A percentile compares a stretch with the other conserved stretches of the same genome.
Conservation (phyloP, 2,329 filamentous ascomycete species). For the Pyrenophora graminea region DNA sequence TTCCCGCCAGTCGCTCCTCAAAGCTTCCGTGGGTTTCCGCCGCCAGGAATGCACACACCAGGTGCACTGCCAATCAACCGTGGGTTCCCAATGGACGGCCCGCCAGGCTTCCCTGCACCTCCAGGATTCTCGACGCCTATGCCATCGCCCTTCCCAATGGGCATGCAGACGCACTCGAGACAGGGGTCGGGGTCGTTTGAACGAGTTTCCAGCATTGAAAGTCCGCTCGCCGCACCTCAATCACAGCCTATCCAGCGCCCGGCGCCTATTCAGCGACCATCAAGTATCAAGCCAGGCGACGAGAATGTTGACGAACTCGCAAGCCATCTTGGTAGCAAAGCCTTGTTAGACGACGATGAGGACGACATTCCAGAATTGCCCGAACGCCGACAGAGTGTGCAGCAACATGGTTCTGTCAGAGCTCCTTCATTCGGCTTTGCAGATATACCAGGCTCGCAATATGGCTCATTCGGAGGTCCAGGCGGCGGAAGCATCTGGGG, state of each 20-base stretch:
- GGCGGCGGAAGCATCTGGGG: slow-evolving; percentile 47
- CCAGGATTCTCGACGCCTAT: slow-evolving; percentile 45
- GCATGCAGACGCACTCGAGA: slow-evolving; percentile 67
- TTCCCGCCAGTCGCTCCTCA: slow-evolving; percentile 59
- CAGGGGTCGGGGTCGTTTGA: slow-evolving; percentile 71
- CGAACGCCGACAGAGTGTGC: slow-evolving; percentile 51
- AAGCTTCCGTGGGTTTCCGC: slow-evolving; percentile 58
- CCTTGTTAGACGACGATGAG: slow-evolving; percentile 71
- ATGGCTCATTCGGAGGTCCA: slow-evolving; percentile 39
- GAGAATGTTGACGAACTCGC: slow-evolving; percentile 70
- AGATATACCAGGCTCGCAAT: slow-evolving; percentile 39
- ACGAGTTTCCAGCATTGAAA: slow-evolving; percentile 61
- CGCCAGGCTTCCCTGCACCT: slow-evolving; percentile 49
- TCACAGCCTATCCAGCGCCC: slow-evolving; percentile 79
- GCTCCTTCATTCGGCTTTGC: slow-evolving; percentile 42
- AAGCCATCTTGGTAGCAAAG: slow-evolving; percentile 86
- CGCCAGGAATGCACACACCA: slow-evolving; percentile 65
- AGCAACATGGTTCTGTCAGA: slow-evolving; percentile 37
- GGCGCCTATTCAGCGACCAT: slow-evolving; percentile 84
- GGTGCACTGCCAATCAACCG: slow-evolving; percentile 60
- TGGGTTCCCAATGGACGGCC: slow-evolving; percentile 59
- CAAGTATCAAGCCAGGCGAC: slow-evolving; percentile 66
- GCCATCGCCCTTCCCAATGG: slow-evolving; percentile 45
- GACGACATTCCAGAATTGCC: slow-evolving; percentile 65
- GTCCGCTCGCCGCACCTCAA: slow-evolving; percentile 52